Percentiles rank a stretch among this genome's conserved stretches.
Conservation (phyloP, 805 yeast genomes). For the Clavispora phyllophila region DNA sequence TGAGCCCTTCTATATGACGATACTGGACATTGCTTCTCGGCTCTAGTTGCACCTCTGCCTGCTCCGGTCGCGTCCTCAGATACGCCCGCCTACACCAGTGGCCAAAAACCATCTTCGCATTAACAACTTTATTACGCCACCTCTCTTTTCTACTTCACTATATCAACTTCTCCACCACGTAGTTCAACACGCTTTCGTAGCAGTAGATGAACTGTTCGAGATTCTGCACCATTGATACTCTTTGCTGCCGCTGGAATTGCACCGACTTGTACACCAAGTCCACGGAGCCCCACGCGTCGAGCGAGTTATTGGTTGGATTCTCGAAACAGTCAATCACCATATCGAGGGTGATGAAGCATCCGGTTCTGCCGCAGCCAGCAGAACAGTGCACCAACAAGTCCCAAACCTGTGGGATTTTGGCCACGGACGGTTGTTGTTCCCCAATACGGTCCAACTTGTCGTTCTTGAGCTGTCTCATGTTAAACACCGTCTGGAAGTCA, state of each 20-base stretch:
- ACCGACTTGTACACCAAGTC: conserved; percentile 64
- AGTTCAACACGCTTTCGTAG: conserved; percentile 45
- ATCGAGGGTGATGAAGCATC: conserved; percentile 46
- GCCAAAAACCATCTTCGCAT: no score
- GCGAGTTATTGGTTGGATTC: conserved; percentile 17
- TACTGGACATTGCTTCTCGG: no score
- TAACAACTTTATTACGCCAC: no score
- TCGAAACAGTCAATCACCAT: conserved; percentile 27
- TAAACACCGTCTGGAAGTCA: conserved; percentile 24
- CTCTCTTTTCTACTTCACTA: background rate
- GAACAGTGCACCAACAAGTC: conserved; percentile 47
- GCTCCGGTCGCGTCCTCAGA: no score
- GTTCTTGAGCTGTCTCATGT: conserved; percentile 30
- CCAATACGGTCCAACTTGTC: conserved; percentile 14
- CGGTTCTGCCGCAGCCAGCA: conserved; percentile 59
- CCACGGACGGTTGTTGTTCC: background rate
- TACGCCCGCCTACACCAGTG: no score
- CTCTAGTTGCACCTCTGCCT: no score
- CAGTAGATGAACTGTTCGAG: conserved; percentile 69
- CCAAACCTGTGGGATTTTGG: conserved; percentile 8
- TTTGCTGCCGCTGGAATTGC: conserved; percentile 62
- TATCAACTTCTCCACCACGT: conserved; percentile 8
- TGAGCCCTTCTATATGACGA: no score
- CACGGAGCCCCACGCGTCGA: conserved; percentile 28
- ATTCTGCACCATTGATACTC: conserved; percentile 82